These are phyloP conservation scores for Daldinia vernicosa DNA, from an alignment of 495 filamentous ascomycete genomes.

Conservation along the genomic window DNA sequence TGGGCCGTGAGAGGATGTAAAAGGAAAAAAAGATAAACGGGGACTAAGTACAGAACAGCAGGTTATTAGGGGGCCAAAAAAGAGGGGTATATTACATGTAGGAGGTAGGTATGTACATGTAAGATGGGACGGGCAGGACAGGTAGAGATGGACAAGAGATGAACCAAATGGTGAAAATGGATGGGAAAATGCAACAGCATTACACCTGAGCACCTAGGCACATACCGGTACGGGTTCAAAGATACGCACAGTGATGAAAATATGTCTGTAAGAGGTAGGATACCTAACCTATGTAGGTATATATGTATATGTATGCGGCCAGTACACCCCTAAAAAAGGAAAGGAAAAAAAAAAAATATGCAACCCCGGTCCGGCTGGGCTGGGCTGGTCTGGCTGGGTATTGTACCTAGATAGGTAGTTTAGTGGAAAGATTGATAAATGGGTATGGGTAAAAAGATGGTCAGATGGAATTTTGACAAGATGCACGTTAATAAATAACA, in stretches of 20 bases:
- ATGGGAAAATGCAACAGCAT: constrained; percentile 37
- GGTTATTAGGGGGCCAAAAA: constrained; percentile 42
- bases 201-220: constrained; percentile 9
- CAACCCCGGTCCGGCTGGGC: constrained; percentile 16
- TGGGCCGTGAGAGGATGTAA: constrained; percentile 21
- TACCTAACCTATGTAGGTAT: constrained; percentile 18
- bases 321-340: constrained; percentile 24
- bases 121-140: constrained; percentile 4
- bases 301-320: constrained; percentile 31
- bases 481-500: constrained; percentile 18
- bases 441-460: constrained; percentile 31
- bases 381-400: not conserved
- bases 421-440: constrained; percentile 27
- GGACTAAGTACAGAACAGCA: constrained; percentile 31
- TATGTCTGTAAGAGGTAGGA: not conserved
- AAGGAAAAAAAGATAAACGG: constrained; percentile 26
- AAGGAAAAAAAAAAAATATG: constrained; percentile 12
- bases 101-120: not conserved
- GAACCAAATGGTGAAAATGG: constrained; percentile 20
- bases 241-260: not conserved
- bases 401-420: constrained; percentile 3
- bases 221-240: constrained; percentile 9
- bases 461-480: constrained; percentile 28
- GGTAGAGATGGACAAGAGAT: constrained; percentile 3
- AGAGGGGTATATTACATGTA: constrained; percentile 39